Evolutionary conservation across 139 green algal species (phyloP), one percentile per base, ranked within the genome.

Genomic region (Dunaliella sp.): DNA sequence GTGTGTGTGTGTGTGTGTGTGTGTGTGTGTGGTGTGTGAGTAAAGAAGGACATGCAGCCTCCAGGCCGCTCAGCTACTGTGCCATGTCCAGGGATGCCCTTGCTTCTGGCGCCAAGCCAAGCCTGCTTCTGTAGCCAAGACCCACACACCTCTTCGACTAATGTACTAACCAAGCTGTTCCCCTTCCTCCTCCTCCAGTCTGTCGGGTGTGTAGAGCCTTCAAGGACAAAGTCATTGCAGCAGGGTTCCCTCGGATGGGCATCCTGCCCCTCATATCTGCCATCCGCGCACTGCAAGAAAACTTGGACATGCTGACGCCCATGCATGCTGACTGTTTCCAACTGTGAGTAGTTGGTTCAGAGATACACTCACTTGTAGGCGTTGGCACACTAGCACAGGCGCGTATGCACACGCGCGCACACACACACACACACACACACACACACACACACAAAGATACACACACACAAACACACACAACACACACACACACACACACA

Each of bases 291-390:
- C 83, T 97, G 57, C 89, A 91, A 83, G 90, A 91, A 22, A 84
- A 78, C 1, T 33, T 36, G 1, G 92, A 96, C 48, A 83, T 90
- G 80, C 84, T 98, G 16, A 97, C 96, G 16, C 96, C 96, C 12
- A 87, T 98, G 35, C 96, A 98, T 81, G 92, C 93, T 1, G 94
- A 97, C 35, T 82, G 97, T 30, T 91, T 96, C 48, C 94, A 96
- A 83, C 85, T 95, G 92, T 95, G 85, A 88, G 92, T 82, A 21
- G 3, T 31, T 12, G 25, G 36, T 21, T 32, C 12, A 73, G 38
- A 58, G n/a, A 80, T 57, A 58, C 3, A 2, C 0, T 31, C 12
- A 26, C 2, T 85, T 36, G 37, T 77, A 7, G 3, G 30, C 3
- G 36, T 3, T 77, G 34, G 16, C 22, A 22, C 16, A 22, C 2